These are phyloP conservation scores for Hypoxylon lienhwacheense DNA, from an alignment of 495 filamentous ascomycete genomes.

Conservation along the genomic window DNA sequence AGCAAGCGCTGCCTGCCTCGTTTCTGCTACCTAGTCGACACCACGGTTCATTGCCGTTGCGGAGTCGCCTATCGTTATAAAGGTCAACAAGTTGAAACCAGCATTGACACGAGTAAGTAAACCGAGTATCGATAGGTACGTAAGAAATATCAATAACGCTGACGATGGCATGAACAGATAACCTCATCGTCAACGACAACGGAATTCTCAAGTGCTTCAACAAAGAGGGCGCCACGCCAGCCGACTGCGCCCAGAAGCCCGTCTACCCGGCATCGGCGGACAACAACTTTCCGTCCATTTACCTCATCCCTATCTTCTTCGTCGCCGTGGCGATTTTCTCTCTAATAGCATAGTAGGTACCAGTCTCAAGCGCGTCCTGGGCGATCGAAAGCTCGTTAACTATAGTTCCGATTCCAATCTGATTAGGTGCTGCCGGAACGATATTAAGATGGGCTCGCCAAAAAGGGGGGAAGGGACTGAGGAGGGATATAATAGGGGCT, in stretches of 20 bases:
- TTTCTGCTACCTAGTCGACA: not conserved
- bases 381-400: too few species aligned
- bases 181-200: not conserved
- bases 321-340: too few species aligned
- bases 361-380: too few species aligned
- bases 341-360: too few species aligned
- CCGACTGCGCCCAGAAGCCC: slow-evolving; percentile 1
- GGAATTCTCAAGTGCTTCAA: slow-evolving; percentile 7
- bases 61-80: not conserved
- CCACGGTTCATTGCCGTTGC: not conserved
- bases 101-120: slow-evolving; percentile 4
- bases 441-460: too few species aligned
- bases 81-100: not conserved
- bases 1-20: not conserved
- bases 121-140: not conserved
- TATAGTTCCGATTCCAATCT: too few species aligned
- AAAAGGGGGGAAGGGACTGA: too few species aligned
- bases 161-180: not conserved
- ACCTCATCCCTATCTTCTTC: too few species aligned
- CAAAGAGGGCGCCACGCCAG: not conserved
- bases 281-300: too few species aligned
- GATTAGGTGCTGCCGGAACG: too few species aligned
- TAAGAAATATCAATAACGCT: not conserved
- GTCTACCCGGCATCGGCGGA: slow-evolving; percentile 11
- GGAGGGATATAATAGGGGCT: too few species aligned